Conservation (phyloP, 2,329 filamentous ascomycete genomes). For the Phyllosticta citriasiana region DNA sequence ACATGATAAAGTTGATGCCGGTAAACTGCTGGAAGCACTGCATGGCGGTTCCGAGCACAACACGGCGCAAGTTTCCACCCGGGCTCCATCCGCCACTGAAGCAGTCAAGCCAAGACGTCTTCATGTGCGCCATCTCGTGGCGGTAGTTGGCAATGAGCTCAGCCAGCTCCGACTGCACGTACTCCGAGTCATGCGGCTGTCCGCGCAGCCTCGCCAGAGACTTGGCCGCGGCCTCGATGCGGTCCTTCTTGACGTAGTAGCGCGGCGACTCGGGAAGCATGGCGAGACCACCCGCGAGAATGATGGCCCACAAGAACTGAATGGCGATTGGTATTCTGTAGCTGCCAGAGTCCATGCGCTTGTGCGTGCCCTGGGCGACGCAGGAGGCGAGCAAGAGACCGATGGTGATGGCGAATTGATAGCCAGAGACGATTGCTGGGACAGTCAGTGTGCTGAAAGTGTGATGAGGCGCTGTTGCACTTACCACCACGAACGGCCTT, state of each 20-base stretch:
- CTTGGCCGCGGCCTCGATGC: conserved; percentile 52
- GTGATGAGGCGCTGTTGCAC: background rate
- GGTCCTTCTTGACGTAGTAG: conserved; percentile 72
- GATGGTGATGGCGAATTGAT: conserved; percentile 76
- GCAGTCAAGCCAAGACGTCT: conserved; percentile 58
- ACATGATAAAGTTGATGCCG: conserved; percentile 77
- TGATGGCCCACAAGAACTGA: conserved; percentile 71
- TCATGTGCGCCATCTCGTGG: conserved; percentile 26
- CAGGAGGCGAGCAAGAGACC: conserved; percentile 66
- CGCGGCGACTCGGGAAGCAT: conserved; percentile 77
- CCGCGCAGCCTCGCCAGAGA: conserved; percentile 61
- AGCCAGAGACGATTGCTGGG: conserved; percentile 47
- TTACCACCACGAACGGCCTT: conserved; percentile 49
- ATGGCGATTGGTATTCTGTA: conserved; percentile 71
- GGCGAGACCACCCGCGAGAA: conserved; percentile 62
- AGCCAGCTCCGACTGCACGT: conserved; percentile 66
- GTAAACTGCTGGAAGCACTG: conserved; percentile 53
- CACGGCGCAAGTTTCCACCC: conserved; percentile 41
- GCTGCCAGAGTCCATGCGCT: conserved; percentile 46
- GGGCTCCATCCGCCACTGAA: conserved; percentile 46
- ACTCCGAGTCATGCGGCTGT: conserved; percentile 61
- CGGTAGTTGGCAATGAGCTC: conserved; percentile 78
- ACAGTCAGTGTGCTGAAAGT: too few relatives aligned
- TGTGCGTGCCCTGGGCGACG: conserved; percentile 62
- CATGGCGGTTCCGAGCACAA: conserved; percentile 36